These are phyloP conservation scores for Persicaria maculosa DNA, from an alignment of 148 eudicot genomes.

Conservation along the genomic window DNA sequence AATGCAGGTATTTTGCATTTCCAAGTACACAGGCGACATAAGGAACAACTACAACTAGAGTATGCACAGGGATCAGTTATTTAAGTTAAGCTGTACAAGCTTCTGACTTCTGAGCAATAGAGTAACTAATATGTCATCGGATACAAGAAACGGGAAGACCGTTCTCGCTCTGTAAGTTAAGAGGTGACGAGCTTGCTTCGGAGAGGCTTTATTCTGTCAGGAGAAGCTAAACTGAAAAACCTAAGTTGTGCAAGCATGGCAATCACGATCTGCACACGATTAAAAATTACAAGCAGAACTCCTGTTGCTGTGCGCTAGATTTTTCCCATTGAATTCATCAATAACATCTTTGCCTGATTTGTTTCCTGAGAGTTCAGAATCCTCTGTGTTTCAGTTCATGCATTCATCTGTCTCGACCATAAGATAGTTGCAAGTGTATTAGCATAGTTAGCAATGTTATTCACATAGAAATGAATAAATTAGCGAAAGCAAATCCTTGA, in stretches of 20 bases:
- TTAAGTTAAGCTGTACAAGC: background rate
- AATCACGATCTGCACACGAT: background rate
- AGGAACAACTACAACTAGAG: too few species aligned
- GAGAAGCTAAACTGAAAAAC: background rate
- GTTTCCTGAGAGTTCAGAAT: background rate
- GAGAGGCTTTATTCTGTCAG: background rate
- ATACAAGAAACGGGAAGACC: too few species aligned
- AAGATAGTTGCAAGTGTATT: background rate
- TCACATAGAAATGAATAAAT: background rate
- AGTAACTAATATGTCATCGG: background rate
- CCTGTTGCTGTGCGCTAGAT: background rate
- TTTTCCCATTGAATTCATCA: background rate
- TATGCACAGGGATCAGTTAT: background rate
- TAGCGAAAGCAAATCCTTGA: too few species aligned
- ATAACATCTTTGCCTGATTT: background rate
- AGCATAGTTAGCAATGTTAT: background rate
- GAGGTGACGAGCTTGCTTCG: too few species aligned
- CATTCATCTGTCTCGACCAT: background rate
- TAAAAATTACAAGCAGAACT: background rate
- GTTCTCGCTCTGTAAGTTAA: too few species aligned
- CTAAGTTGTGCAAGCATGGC: too few species aligned
- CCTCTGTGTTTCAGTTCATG: background rate
- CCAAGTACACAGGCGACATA: too few species aligned
- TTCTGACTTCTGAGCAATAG: background rate
- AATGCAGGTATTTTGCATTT: too few species aligned